Evolutionary conservation across 2,329 filamentous ascomycete species (phyloP).

Genomic region (Salinomyces thailandicus): DNA sequence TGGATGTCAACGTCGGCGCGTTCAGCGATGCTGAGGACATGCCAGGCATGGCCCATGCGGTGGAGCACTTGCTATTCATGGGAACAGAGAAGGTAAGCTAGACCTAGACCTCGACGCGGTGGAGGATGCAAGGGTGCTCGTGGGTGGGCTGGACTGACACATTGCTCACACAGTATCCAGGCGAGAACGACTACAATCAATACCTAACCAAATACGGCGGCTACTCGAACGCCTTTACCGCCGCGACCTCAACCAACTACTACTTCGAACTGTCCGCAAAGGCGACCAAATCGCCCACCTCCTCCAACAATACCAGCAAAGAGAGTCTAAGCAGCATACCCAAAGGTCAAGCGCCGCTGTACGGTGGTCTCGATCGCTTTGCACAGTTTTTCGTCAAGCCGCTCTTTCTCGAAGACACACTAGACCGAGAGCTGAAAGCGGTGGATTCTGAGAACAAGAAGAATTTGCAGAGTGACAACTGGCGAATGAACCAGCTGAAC

Average conservation of each 20-base stretch:
- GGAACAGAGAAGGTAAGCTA: slow-evolving; percentile 73
- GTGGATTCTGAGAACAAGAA: slow-evolving; percentile 98
- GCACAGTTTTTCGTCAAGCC: slow-evolving; percentile 89
- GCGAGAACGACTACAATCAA: slow-evolving; percentile 90
- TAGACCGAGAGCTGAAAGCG: slow-evolving; percentile 77
- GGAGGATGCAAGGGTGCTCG: too few relatives aligned
- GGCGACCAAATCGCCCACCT: slow-evolving; percentile 43
- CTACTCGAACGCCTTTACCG: slow-evolving; percentile 90
- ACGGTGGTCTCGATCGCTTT: slow-evolving; percentile 80
- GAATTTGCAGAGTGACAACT: slow-evolving; percentile 82
- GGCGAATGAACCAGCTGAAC: slow-evolving; percentile 78
- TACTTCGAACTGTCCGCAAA: slow-evolving; percentile 91
- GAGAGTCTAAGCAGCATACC: slow-evolving; percentile 21
- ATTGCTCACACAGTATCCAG: slow-evolving; percentile 55
- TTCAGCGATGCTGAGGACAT: slow-evolving; percentile 87
- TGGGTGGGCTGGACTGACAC: slow-evolving; percentile 10
- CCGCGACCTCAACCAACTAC: slow-evolving; percentile 88
- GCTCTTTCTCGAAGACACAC: slow-evolving; percentile 70
- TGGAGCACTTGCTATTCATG: slow-evolving; percentile 97
- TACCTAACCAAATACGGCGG: slow-evolving; percentile 86
- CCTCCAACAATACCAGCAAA: slow-evolving; percentile 28
- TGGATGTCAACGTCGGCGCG: slow-evolving; percentile 92
- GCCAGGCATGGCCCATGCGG: slow-evolving; percentile 89
- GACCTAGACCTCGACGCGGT: background rate
- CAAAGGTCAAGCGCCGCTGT: slow-evolving; percentile 49